Evolutionary conservation across 345 rosid genomes (phyloP).

Genomic region (Eucalyptus caleyi): DNA sequence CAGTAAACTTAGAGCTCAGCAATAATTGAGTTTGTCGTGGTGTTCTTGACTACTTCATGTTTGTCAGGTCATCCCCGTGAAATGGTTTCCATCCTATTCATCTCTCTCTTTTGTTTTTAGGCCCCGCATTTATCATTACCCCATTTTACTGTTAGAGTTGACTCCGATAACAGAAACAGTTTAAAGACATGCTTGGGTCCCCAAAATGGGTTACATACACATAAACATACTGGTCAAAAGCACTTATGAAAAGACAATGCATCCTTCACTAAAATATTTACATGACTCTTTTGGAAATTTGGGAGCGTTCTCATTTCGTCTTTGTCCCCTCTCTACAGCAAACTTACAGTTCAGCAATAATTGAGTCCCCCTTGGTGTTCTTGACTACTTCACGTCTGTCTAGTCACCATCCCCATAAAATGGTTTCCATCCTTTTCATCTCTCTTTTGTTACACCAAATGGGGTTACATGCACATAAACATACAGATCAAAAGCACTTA

Average conservation of each 20-base stretch:
- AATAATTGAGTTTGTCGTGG: not conserved
- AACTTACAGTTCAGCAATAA: not conserved
- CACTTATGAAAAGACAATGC: not conserved
- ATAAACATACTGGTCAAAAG: not conserved
- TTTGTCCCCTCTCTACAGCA: not conserved
- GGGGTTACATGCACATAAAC: not conserved
- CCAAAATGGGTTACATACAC: not conserved
- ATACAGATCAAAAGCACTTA: not conserved
- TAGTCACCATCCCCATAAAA: not conserved
- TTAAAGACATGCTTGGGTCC: too few relatives aligned
- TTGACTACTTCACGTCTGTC: not conserved
- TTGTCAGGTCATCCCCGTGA: not conserved
- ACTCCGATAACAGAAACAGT: too few relatives aligned
- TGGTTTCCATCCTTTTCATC: not conserved
- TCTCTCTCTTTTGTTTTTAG: not conserved
- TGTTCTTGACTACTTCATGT: not conserved
- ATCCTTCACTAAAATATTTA: not conserved
- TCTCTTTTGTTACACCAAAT: not conserved
- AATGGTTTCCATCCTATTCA: not conserved
- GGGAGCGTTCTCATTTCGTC: not conserved
- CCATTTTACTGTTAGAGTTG: too few relatives aligned
- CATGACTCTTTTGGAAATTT: not conserved
- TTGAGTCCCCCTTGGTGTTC: not conserved
- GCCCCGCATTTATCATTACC: too few relatives aligned
- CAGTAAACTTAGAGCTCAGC: not conserved